Base-by-base conservation (phyloP, 2,329 filamentous ascomycete species). In the Calonectria henricotiae region DNA sequence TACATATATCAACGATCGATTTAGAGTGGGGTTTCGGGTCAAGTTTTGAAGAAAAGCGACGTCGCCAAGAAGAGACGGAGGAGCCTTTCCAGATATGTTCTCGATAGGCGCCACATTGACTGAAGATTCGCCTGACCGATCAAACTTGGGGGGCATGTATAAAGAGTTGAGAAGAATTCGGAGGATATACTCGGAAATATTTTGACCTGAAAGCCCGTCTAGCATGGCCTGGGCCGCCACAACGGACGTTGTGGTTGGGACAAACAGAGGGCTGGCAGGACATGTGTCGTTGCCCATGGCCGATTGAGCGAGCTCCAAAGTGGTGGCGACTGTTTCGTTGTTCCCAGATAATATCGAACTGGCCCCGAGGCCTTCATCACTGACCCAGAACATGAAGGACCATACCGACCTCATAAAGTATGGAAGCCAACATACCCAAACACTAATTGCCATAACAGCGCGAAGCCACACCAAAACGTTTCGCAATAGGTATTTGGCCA, bases 311-410 rank as follows among this genome's bases (percentile, higher is more conserved):
- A 77, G 62, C 44, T 85, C 83, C 25, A 76, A 71, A 17, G 76
- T 66, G 11, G 76, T 70, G 17, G 69, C 73, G 5, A 68, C 70
- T 17, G 77, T 77, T 13, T 71, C 75, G 35, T 78, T 81, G 63
- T 72, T 62, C 5, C 74, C 76, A 4, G 77, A 67, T 15, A 78
- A 69, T 7, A 80, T 68, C 9, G 81, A 75, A 64, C 78, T 76
- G 55, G 80, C 80, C 12, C 86, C 85, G 5, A 90, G 81, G 2
- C 89, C 94, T 87, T 84, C 94, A 87, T 98, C 95, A 70, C 93
- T 95, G 71, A 98, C 86, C 95, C 95, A 99, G 84, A 99, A 98
- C 75, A 98, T 88, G 71, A 94, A 93, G 44, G 96, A 91, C 97
- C 96, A 99, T 55, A 97, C 91, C 43, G 93, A 92, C 77, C 97